Evolutionary conservation across 345 rosid genomes (phyloP).

Genomic region (Salix viminalis): DNA sequence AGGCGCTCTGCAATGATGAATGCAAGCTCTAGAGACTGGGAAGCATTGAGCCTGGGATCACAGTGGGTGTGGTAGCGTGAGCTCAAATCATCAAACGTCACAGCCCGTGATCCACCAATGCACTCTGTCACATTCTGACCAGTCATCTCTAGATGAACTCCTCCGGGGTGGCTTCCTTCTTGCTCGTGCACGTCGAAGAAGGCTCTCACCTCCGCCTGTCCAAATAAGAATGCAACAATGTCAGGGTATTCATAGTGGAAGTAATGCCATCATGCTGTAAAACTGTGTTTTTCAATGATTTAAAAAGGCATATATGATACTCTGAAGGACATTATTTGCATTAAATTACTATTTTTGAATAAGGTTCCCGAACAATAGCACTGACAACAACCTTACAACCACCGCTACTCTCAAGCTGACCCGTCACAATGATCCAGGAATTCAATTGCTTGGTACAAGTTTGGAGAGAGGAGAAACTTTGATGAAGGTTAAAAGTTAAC

Average conservation of each 20-base stretch:
- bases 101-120: slow-evolving; percentile 28
- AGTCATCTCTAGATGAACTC: slow-evolving; percentile 32
- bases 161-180: slow-evolving; percentile 30
- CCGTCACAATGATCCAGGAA: not conserved
- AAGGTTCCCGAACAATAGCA: not conserved
- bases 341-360: not conserved
- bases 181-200: slow-evolving; percentile 32
- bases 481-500: too few relatives aligned
- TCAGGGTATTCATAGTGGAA: not conserved
- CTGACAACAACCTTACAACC: not conserved
- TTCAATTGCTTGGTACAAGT: not conserved
- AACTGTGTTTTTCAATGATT: not conserved
- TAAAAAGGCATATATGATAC: not conserved
- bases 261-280: not conserved
- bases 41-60: slow-evolving; percentile 32
- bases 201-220: slow-evolving; percentile 30
- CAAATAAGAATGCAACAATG: not conserved
- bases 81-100: slow-evolving; percentile 29
- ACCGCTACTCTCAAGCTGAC: not conserved
- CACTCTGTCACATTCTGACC: slow-evolving; percentile 34
- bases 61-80: slow-evolving; percentile 31
- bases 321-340: not conserved
- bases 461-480: too few relatives aligned
- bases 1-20: slow-evolving; percentile 34
- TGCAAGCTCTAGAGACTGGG: slow-evolving; percentile 30